phyloP scores from a whole-genome alignment of 2,329 filamentous ascomycete species.

The Tolypocladium tundrense region DNA sequence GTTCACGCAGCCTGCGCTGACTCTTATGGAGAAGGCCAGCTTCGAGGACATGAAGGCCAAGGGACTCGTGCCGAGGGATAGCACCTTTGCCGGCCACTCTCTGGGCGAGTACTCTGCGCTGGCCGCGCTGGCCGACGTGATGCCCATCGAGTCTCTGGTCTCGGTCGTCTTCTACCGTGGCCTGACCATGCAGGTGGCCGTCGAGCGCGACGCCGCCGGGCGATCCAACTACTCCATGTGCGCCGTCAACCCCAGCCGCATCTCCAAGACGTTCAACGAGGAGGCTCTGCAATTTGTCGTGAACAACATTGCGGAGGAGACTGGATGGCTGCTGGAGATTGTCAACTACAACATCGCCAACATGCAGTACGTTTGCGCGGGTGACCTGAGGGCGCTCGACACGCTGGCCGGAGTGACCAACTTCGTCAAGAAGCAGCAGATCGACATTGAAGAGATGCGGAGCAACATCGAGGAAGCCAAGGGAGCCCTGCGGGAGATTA shows the following conservation, averaged over 20 bases:
- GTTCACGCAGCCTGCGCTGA: conserved; percentile 95
- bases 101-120: conserved; percentile 97
- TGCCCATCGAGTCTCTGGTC: conserved; percentile 98
- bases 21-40: conserved; percentile 98
- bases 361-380: conserved; percentile 65
- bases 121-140: conserved; percentile 91
- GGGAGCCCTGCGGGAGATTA: conserved; percentile 80
- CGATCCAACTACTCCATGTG: conserved; percentile 99
- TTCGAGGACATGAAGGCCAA: conserved; percentile 99
- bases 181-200: conserved; percentile 97
- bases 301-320: conserved; percentile 87
- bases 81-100: conserved; percentile 95
- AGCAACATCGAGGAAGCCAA: conserved; percentile 87
- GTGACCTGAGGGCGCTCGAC: conserved; percentile 61
- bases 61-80: conserved; percentile 90
- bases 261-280: conserved; percentile 98
- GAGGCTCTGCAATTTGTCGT: conserved; percentile 94
- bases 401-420: conserved; percentile 75
- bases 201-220: conserved; percentile 86
- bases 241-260: conserved; percentile 95
- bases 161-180: conserved; percentile 99
- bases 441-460: conserved; percentile 91
- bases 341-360: conserved; percentile 89
- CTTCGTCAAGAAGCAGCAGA: conserved; percentile 92
- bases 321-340: conserved; percentile 93